Percentiles rank a stretch among this genome's conserved stretches.
These are phyloP conservation scores for Calophaca sinica DNA, from an alignment of 306 rosid species.

Conservation along the genomic window DNA sequence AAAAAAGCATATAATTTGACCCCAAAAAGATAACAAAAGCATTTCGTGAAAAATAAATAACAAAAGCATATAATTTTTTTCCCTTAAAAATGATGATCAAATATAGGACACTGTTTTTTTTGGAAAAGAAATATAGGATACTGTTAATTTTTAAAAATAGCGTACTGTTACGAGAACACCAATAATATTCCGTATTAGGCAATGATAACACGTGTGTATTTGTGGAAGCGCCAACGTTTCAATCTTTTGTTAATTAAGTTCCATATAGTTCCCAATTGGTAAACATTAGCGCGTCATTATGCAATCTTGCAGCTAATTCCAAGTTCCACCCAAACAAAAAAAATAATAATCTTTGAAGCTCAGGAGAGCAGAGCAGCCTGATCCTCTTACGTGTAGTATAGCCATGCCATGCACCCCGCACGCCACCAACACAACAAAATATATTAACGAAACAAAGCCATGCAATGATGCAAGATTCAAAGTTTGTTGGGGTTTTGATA, in stretches of 20 bases:
- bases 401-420: conserved; percentile 6
- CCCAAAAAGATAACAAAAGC: too few relatives aligned
- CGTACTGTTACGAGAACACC: too few relatives aligned
- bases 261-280: conserved; percentile 7
- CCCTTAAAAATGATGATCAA: too few relatives aligned
- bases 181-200: not conserved
- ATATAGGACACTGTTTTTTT: too few relatives aligned
- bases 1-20: too few relatives aligned
- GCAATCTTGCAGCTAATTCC: conserved; percentile 10
- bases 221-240: conserved; percentile 31
- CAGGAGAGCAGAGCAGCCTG: not conserved
- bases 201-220: conserved; percentile 36
- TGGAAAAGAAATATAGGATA: too few relatives aligned
- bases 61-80: too few relatives aligned
- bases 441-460: conserved; percentile 32
- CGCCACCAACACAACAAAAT: conserved; percentile 26
- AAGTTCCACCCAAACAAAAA: not conserved
- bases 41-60: too few relatives aligned
- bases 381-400: conserved; percentile 45
- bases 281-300: conserved; percentile 36
- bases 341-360: not conserved
- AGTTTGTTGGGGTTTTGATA: conserved; percentile 69
- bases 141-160: too few relatives aligned
- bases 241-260: conserved; percentile 1
- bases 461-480: conserved; percentile 50